Evolutionary conservation across 2,329 filamentous ascomycete species (phyloP).

Genomic region (Botrytis sinoallii): DNA sequence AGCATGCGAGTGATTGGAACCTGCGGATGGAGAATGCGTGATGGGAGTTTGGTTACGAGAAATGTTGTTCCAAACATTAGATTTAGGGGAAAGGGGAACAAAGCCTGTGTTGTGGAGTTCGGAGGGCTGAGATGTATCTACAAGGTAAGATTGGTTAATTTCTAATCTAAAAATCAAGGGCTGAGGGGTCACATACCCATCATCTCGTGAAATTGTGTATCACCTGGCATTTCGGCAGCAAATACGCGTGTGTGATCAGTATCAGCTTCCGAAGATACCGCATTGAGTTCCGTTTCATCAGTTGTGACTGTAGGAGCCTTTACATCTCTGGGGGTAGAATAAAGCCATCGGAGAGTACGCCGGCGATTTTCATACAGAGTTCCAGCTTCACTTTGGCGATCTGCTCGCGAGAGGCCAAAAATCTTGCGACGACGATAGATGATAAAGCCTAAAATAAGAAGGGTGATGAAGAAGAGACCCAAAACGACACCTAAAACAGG

Average conservation of each 20-base stretch:
- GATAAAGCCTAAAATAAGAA: slow-evolving; percentile 49
- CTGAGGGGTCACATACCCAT: slow-evolving; percentile 31
- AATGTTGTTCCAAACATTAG: slow-evolving; percentile 17
- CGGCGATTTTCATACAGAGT: slow-evolving; percentile 29
- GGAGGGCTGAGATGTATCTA: slow-evolving; percentile 30
- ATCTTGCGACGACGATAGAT: slow-evolving; percentile 48
- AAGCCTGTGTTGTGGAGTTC: slow-evolving; percentile 29
- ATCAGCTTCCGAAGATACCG: slow-evolving; percentile 21
- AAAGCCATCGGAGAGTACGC: slow-evolving; percentile 33
- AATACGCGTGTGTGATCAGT: slow-evolving; percentile 25
- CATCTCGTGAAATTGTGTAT: slow-evolving; percentile 37
- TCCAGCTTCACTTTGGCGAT: slow-evolving; percentile 29
- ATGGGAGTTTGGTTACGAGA: background rate
- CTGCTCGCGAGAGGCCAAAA: slow-evolving; percentile 22
- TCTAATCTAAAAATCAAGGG: background rate
- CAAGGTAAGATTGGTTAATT: slow-evolving; percentile 5
- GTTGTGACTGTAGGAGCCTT: slow-evolving; percentile 36
- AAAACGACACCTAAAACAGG: slow-evolving; percentile 62
- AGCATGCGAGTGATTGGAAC: slow-evolving; percentile 22
- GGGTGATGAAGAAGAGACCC: slow-evolving; percentile 54
- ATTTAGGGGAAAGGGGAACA: slow-evolving; percentile 18
- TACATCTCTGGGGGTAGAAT: slow-evolving; percentile 24
- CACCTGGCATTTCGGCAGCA: slow-evolving; percentile 30
- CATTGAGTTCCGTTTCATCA: slow-evolving; percentile 27
- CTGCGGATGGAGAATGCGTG: slow-evolving; percentile 22